Evolutionary conservation across 1,284 basidiomycete species (phyloP).

Genomic region (Gomphus bonarii): DNA sequence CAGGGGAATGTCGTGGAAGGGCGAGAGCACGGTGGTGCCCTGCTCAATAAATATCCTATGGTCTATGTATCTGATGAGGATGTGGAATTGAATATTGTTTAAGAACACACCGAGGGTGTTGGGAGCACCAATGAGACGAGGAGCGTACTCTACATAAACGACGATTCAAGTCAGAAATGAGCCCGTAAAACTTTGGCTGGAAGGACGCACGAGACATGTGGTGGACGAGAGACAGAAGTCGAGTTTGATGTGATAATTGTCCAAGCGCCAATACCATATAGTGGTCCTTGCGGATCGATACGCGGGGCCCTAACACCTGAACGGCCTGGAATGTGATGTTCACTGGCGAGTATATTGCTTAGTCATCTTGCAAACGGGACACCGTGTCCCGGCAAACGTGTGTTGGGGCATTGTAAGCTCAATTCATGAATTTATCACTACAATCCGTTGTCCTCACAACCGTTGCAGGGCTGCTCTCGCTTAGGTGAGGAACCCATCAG

Average conservation of each 20-base stretch:
- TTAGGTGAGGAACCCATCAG: too few relatives aligned
- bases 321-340: not conserved
- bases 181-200: not conserved
- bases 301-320: not conserved
- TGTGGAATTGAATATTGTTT: not conserved
- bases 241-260: conserved; percentile 5
- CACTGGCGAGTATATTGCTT: not conserved
- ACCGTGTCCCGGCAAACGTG: too few relatives aligned
- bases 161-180: conserved; percentile 9
- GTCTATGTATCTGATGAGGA: conserved; percentile 40
- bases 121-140: conserved; percentile 76
- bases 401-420: too few relatives aligned
- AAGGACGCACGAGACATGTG: conserved; percentile 7
- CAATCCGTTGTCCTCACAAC: too few relatives aligned
- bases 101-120: conserved; percentile 78
- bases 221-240: not conserved
- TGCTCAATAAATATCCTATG: conserved; percentile 93
- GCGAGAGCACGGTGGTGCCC: conserved; percentile 75
- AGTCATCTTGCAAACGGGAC: not conserved
- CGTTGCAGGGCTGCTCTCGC: too few relatives aligned
- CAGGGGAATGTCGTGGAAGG: conserved; percentile 95
- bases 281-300: not conserved
- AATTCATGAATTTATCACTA: too few relatives aligned
- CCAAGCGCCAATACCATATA: conserved; percentile 8
- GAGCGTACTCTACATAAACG: conserved; percentile 46